Percentiles rank a stretch among this genome's conserved stretches.
Evolutionary conservation across 2,329 filamentous ascomycete genomes (phyloP).

Genomic region (Pyricularia sp.): DNA sequence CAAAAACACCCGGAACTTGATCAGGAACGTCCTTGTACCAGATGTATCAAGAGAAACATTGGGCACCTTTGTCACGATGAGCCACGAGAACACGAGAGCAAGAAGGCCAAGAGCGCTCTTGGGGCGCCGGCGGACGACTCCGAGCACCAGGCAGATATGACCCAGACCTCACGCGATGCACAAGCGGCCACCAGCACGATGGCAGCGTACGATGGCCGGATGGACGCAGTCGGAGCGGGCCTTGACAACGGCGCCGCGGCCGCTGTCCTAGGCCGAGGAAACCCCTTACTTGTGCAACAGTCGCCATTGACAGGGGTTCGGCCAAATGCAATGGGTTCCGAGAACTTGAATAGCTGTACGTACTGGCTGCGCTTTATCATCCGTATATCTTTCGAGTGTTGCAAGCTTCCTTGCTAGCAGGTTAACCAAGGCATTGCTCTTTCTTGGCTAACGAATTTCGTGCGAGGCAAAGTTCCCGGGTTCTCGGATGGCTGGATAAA

Average conservation of each 20-base stretch:
- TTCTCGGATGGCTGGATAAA: conserved; percentile 77
- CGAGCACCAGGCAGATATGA: conserved; percentile 40
- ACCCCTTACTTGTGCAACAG: conserved; percentile 58
- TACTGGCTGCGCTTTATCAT: background rate
- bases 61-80: conserved; percentile 98
- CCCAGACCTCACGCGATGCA: conserved; percentile 14
- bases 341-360: conserved; percentile 68
- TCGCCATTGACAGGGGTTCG: conserved; percentile 46
- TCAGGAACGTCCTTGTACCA: conserved; percentile 89
- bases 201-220: conserved; percentile 31
- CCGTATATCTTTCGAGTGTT: background rate
- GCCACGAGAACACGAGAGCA: conserved; percentile 73
- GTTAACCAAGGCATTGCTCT: background rate
- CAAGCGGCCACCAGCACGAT: conserved; percentile 37
- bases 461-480: conserved; percentile 50
- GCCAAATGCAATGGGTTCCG: conserved; percentile 44
- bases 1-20: background rate
- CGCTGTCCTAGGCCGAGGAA: conserved; percentile 38
- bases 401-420: background rate
- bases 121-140: conserved; percentile 53
- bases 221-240: conserved; percentile 17
- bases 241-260: conserved; percentile 30
- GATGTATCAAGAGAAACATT: conserved; percentile 98
- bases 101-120: conserved; percentile 64
- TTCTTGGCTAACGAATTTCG: conserved; percentile 2